These are phyloP conservation scores for Rhizoctonia solani DNA, from an alignment of 1,284 basidiomycete genomes.

Conservation along the genomic window DNA sequence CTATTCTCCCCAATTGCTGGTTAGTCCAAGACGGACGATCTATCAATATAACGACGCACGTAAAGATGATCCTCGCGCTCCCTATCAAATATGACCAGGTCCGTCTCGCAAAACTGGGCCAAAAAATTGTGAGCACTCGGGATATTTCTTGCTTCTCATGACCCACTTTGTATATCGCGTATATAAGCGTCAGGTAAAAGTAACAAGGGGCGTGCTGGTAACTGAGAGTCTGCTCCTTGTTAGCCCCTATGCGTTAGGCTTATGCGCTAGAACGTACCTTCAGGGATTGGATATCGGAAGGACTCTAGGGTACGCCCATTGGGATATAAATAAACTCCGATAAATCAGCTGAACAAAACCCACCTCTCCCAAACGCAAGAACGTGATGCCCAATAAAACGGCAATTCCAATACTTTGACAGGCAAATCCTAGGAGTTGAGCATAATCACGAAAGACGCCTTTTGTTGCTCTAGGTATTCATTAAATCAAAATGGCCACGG, in stretches of 20 bases:
- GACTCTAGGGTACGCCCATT: slow-evolving; percentile 41
- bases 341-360: neutral
- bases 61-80: slow-evolving; percentile 48
- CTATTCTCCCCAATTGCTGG: slow-evolving; percentile 38
- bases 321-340: neutral
- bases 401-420: slow-evolving; percentile 36
- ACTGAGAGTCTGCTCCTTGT: slow-evolving; percentile 35
- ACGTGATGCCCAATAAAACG: slow-evolving; percentile 41
- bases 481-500: neutral
- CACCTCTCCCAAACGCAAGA: slow-evolving; percentile 40
- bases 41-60: slow-evolving; percentile 34
- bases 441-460: slow-evolving; percentile 36
- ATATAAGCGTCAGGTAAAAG: slow-evolving; percentile 44
- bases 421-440: slow-evolving; percentile 37
- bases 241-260: no score
- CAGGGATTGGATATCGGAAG: slow-evolving; percentile 50
- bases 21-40: neutral
- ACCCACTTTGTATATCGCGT: slow-evolving; percentile 38
- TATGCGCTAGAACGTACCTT: slow-evolving; percentile 45
- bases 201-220: slow-evolving; percentile 44
- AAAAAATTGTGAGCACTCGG: slow-evolving; percentile 2
- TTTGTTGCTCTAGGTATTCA: slow-evolving; percentile 32
- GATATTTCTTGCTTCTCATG: neutral
- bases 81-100: slow-evolving; percentile 54
- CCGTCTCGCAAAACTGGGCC: slow-evolving; percentile 47